Evolutionary conservation across 23 red algal species (phyloP).

Genomic region (Chondrus crispus): DNA sequence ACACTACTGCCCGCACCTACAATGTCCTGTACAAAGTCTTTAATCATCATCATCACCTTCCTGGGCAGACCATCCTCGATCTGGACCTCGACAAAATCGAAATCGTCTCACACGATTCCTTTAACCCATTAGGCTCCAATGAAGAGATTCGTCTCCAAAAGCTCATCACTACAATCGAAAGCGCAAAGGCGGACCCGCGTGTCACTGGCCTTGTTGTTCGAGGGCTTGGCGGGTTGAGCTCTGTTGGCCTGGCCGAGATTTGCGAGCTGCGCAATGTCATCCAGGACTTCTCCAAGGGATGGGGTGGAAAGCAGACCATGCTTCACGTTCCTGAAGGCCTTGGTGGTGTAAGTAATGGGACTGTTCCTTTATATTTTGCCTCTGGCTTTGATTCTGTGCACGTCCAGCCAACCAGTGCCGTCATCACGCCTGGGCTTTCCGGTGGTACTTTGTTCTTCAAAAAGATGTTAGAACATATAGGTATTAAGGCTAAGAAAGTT

Average conservation of each 20-base stretch:
- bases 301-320: slow-evolving; percentile 54
- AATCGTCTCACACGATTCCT: slow-evolving; percentile 39
- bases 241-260: slow-evolving; percentile 57
- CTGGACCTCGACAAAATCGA: slow-evolving; percentile 47
- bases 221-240: slow-evolving; percentile 35
- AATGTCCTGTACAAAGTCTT: slow-evolving; percentile 53
- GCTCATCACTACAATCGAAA: slow-evolving; percentile 50
- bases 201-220: slow-evolving; percentile 63
- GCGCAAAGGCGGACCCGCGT: slow-evolving; percentile 64
- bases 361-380: slow-evolving; percentile 64
- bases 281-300: slow-evolving; percentile 38
- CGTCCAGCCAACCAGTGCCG: slow-evolving; percentile 54
- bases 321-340: slow-evolving; percentile 66
- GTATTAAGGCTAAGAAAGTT: slow-evolving; percentile 62
- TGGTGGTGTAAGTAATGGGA: slow-evolving; percentile 52
- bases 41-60: slow-evolving; percentile 20
- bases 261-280: slow-evolving; percentile 50
- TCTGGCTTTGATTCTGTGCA: slow-evolving; percentile 58
- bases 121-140: slow-evolving; percentile 8
- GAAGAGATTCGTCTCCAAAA: slow-evolving; percentile 47
- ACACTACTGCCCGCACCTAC: slow-evolving; percentile 9
- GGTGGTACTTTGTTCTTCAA: slow-evolving; percentile 65
- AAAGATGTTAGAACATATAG: slow-evolving; percentile 51
- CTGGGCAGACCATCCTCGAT: slow-evolving; percentile 57
- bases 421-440: slow-evolving; percentile 52